Base-by-base conservation (phyloP, 106 monocot genomes). In the Dendrobium huoshanense region DNA sequence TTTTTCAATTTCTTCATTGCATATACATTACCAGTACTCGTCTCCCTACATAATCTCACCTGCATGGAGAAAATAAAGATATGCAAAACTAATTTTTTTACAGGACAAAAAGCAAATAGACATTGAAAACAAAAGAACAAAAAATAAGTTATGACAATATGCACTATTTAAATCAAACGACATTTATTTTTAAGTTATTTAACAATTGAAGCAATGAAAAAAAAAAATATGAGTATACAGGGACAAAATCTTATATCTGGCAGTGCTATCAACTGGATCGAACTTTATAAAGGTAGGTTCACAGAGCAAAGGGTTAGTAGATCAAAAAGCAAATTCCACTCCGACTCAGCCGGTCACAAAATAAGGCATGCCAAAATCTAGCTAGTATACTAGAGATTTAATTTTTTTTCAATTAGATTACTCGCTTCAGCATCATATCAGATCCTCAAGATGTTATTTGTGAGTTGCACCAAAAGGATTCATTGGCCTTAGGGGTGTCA, bases 11-110 rank as follows among this genome's bases (percentile, higher is more conserved):
- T 89, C 79, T 88, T 88, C 92, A 89, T 89, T 65, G 89, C 88
- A 90, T 88, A 89, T 1, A 89, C 86, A 84, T 87, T 83, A 7
- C 85, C 80, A 51, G 83, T 87, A 56, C 83, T 78, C 78, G 87
- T 92, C 59, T 92, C 92, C 80, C 89, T 92, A 70, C 92, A 92
- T 44, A 92, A 72, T 61, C 92, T 85, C 82, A 92, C 92, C 92
- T 91, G 78, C 44, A 78, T 51, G 29, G 41, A 76, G 22, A 72
- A 42, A 72, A 78, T 20, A 73, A 33, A 31, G 4, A 58, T 5
- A 47, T 24, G 33, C 15, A 82, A 67, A 51, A 70, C 17, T 48
- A 45, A 10, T 41, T 43, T 31, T 58, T 37, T n/a, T 61, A 7
- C 59, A 61, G 59, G 22, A 4, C 4, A 78, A 43, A 48, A 76